A percentile compares a stretch with the other conserved stretches of the same genome.
These are phyloP conservation scores for Cystobasidium slooffiae DNA, from an alignment of 1,284 basidiomycete genomes.

Conservation along the genomic window DNA sequence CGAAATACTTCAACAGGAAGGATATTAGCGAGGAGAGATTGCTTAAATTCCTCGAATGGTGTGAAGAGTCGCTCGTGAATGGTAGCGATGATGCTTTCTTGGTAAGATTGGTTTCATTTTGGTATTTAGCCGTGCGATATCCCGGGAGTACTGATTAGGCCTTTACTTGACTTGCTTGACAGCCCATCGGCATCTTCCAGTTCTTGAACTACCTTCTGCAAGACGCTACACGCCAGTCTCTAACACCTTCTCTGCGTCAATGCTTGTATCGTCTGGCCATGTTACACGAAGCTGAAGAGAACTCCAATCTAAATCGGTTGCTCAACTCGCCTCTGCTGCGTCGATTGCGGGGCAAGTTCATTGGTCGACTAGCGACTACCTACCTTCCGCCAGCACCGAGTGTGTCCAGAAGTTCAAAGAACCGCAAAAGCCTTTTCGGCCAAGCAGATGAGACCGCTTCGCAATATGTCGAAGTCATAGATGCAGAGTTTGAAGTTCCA, in stretches of 20 bases:
- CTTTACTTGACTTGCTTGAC: not conserved
- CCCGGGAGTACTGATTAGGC: not conserved
- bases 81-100: not conserved
- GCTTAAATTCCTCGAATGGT: conserved; percentile 19
- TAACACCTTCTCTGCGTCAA: not conserved
- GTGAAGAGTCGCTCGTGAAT: not conserved
- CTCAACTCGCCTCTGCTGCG: conserved; percentile 27
- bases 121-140: not conserved
- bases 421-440: not conserved
- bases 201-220: conserved; percentile 19
- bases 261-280: conserved; percentile 8
- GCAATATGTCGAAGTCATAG: not conserved
- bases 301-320: not conserved
- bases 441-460: not conserved
- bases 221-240: conserved; percentile 1
- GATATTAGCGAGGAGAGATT: conserved; percentile 23
- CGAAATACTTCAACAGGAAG: conserved; percentile 20
- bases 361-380: conserved; percentile 13
- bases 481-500: conserved; percentile 54
- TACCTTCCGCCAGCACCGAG: conserved; percentile 18
- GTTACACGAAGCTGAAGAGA: not conserved
- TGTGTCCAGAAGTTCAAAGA: not conserved
- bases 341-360: conserved; percentile 15
- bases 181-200: conserved; percentile 28
- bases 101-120: not conserved